Conservation (phyloP, 2,329 filamentous ascomycete species). For the Botryotinia globosa region DNA sequence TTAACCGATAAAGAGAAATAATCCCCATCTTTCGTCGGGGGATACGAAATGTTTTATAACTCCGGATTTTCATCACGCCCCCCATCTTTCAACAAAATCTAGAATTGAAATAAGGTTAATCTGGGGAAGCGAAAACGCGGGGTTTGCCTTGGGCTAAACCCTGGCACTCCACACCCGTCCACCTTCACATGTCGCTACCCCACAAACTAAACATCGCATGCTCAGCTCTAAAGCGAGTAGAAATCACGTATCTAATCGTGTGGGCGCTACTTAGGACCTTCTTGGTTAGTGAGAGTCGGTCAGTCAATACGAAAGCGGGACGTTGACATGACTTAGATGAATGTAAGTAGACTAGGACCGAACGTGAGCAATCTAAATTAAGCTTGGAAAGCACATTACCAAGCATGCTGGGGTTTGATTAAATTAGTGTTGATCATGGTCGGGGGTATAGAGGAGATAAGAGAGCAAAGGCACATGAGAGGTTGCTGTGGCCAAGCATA, state of each 20-base stretch:
- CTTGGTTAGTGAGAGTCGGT: not conserved
- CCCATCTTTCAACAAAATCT: not conserved
- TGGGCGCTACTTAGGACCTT: not conserved
- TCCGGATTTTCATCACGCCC: not conserved
- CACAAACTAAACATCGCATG: not conserved
- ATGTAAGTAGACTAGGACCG: not conserved
- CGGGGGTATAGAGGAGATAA: not conserved
- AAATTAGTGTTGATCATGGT: not conserved
- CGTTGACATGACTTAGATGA: not conserved
- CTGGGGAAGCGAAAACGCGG: constrained; percentile 9
- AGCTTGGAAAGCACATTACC: not conserved
- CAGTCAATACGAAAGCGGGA: not conserved
- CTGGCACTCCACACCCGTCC: not conserved
- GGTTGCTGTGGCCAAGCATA: not conserved
- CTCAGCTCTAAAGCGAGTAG: not conserved
- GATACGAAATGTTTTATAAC: not conserved
- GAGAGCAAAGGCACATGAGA: not conserved
- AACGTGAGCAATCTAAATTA: no score
- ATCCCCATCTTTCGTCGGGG: not conserved
- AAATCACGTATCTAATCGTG: not conserved
- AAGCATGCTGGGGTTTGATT: not conserved
- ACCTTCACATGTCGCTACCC: not conserved
- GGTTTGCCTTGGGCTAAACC: not conserved
- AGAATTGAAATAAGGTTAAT: not conserved
- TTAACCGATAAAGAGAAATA: not conserved